These are phyloP conservation scores for Pestalotiopsis sp. DNA, from an alignment of 2,329 filamentous ascomycete species.

Conservation along the genomic window DNA sequence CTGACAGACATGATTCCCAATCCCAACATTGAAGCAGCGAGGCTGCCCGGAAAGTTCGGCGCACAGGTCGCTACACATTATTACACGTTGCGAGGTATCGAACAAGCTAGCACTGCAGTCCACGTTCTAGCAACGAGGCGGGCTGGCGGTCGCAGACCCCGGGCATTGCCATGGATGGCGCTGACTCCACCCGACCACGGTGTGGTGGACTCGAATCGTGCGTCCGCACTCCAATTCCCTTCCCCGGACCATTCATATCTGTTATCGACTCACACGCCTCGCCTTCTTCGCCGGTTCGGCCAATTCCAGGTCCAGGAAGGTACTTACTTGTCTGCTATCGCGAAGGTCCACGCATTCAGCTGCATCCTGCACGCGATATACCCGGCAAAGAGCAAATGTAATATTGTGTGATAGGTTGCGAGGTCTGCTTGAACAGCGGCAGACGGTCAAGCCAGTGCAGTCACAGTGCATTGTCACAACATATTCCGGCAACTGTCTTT, in stretches of 20 bases:
- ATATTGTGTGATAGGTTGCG: neutral
- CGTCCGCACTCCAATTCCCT: neutral
- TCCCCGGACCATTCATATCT: neutral
- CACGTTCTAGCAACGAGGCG: conserved; percentile 3
- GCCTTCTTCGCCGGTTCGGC: neutral
- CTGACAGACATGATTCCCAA: no score
- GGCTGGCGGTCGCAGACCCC: neutral
- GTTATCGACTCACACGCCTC: neutral
- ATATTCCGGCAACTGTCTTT: neutral
- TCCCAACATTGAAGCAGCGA: neutral
- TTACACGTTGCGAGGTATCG: neutral
- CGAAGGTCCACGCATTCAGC: neutral
- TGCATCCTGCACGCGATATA: neutral
- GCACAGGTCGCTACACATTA: neutral
- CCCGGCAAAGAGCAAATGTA: neutral
- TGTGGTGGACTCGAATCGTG: conserved; percentile 1
- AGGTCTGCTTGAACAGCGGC: neutral
- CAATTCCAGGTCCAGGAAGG: neutral
- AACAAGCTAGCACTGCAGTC: conserved; percentile 3
- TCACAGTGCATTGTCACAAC: neutral
- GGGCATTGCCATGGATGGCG: neutral
- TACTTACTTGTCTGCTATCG: neutral
- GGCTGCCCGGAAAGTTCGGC: neutral
- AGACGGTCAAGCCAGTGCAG: neutral
- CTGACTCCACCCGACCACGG: neutral